Evolutionary conservation across 257 asterid genomes (phyloP), one percentile per base, ranked within the genome.

Genomic region (Avicennia marina): DNA sequence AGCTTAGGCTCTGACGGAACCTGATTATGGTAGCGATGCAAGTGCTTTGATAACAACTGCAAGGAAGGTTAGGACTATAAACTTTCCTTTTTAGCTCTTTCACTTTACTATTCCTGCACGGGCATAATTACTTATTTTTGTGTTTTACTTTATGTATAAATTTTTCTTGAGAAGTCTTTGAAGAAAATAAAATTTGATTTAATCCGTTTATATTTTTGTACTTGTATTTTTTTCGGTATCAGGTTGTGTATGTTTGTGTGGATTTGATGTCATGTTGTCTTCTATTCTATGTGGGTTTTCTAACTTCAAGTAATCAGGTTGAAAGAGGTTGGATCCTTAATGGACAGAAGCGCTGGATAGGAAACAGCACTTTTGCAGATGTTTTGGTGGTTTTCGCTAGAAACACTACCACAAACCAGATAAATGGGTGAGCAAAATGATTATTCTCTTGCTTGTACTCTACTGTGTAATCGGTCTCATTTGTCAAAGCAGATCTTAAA

Each of bases 341-440:
- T 58, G 96, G 99, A 60, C 97, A 93, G 65, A 93, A 93, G 57
- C 95, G 99, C 40, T 93, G 99, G 99, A 89, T 89, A 72, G 99
- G 99, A 59, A 89, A 93, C 77, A 81, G 95, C 78, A 86, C 99
- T 26, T 93, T 93, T 66, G 99, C 99, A 1, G 95, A 93, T 69
- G 58, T 93, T 59, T 58, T 89, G 73, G 69, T 93, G 66, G 73
- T 93, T 48, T 93, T 89, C 70, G 99, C 97, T 49, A 82, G 95
- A 71, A 84, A 84, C 73, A 74, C 81, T 47, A 2, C 74, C 55
- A 75, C 93, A 43, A 86, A 86, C 78, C 94, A 89, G 78, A 93
- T 89, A 56, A 89, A 93, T 57, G 96, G 91, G 99, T 86, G 64
- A 63, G 84, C 60, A 6, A 26, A 25, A 43, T 40, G 16, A 18